Evolutionary conservation across 495 filamentous ascomycete species (phyloP).

Genomic region (Daldinia concentrica): DNA sequence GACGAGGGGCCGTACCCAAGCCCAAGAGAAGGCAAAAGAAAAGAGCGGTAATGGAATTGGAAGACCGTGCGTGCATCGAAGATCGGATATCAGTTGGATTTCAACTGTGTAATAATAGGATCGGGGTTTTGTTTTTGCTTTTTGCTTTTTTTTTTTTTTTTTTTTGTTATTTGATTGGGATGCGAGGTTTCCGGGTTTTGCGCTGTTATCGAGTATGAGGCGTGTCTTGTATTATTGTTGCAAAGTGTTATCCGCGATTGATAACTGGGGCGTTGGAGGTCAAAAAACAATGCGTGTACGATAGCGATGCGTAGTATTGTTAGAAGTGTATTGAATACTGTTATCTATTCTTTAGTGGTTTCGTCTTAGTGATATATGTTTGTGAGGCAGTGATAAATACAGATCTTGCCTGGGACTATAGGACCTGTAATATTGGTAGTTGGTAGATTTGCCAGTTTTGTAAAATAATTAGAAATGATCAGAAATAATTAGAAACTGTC

Average conservation of each 20-base stretch:
- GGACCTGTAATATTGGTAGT: no score
- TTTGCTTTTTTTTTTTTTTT: background rate
- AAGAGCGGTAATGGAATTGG: background rate
- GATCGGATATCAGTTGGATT: background rate
- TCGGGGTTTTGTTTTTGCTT: background rate
- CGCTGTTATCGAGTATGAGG: constrained; percentile 1
- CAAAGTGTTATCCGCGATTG: background rate
- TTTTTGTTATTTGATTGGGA: background rate
- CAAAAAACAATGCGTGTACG: constrained; percentile 22
- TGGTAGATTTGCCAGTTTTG: no score
- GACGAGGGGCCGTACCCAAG: constrained; percentile 2
- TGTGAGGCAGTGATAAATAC: background rate
- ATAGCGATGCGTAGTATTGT: constrained; percentile 11
- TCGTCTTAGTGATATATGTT: background rate
- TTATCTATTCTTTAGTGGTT: background rate
- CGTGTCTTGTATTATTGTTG: constrained; percentile 6
- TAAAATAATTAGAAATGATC: no score
- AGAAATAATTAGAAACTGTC: background rate
- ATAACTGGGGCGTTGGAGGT: background rate
- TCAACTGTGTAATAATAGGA: constrained; percentile 18
- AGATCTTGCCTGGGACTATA: no score
- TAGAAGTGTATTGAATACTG: constrained; percentile 19
- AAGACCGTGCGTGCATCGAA: background rate
- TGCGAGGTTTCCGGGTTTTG: background rate
- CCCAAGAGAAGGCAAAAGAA: background rate